A percentile compares a stretch with the other conserved stretches of the same genome.
These are phyloP conservation scores for Aspergillus bertholletiae DNA, from an alignment of 495 filamentous ascomycete genomes.

Conservation along the genomic window DNA sequence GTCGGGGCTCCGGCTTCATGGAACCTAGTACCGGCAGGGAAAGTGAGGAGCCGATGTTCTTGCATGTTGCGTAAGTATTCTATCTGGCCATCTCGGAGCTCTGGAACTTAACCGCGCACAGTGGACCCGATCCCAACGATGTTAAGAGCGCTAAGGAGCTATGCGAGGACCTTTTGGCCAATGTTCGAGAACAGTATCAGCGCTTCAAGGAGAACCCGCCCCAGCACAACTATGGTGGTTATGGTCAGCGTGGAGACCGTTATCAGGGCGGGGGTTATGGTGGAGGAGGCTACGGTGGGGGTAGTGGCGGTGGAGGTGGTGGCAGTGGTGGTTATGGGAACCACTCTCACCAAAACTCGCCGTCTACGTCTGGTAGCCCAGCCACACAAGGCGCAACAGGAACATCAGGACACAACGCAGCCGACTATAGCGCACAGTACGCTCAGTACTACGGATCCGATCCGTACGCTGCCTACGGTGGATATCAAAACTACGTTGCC, in stretches of 20 bases:
- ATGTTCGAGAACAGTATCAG: conserved; percentile 83
- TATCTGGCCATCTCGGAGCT: background rate
- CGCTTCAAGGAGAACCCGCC: conserved; percentile 81
- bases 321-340: conserved; percentile 35
- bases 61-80: conserved; percentile 77
- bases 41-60: conserved; percentile 91
- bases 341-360: conserved; percentile 36
- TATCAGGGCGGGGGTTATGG: conserved; percentile 26
- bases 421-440: conserved; percentile 75
- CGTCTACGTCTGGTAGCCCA: conserved; percentile 38
- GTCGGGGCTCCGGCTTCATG: conserved; percentile 91
- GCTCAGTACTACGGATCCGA: conserved; percentile 80
- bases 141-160: conserved; percentile 85
- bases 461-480: conserved; percentile 90
- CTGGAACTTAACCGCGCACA: conserved; percentile 40
- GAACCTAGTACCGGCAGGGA: conserved; percentile 79
- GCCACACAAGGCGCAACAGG: conserved; percentile 27
- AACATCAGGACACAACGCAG: conserved; percentile 38
- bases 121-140: conserved; percentile 80
- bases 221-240: conserved; percentile 60
- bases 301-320: conserved; percentile 24
- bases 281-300: conserved; percentile 30
- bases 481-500: conserved; percentile 71
- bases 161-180: conserved; percentile 78
- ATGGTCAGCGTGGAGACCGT: conserved; percentile 40